These are phyloP conservation scores for Casaregolazyma suthepensis DNA, from an alignment of 1,139 yeast species.

Conservation along the genomic window DNA sequence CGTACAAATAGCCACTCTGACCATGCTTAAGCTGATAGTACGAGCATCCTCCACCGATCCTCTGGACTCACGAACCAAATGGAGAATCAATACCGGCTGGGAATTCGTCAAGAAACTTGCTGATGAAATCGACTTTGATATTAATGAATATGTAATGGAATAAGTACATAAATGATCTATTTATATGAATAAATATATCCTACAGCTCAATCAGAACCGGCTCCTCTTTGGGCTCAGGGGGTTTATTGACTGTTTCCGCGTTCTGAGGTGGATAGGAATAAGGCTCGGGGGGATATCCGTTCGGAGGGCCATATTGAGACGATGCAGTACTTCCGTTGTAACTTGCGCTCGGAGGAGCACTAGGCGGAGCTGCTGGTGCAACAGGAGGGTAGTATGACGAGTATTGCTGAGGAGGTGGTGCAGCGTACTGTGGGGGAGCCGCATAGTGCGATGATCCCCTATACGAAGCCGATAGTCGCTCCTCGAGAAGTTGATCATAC, in stretches of 20 bases:
- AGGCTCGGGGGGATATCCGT: not conserved
- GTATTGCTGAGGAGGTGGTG: constrained; percentile 1
- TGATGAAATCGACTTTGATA: constrained; percentile 47
- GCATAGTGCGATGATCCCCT: constrained; percentile 22
- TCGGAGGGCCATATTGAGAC: not conserved
- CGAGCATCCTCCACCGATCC: constrained; percentile 50
- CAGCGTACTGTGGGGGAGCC: not conserved
- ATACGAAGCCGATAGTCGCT: constrained; percentile 49
- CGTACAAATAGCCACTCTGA: constrained; percentile 55
- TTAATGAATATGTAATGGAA: constrained; percentile 45
- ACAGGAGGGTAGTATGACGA: constrained; percentile 2
- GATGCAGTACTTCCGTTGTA: constrained; percentile 1
- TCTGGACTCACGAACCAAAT: constrained; percentile 54
- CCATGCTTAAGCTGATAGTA: constrained; percentile 47
- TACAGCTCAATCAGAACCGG: constrained; percentile 29
- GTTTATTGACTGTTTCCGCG: not conserved
- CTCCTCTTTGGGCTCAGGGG: constrained; percentile 20
- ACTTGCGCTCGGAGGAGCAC: constrained; percentile 8
- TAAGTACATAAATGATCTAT: constrained; percentile 9
- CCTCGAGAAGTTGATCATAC: constrained; percentile 74
- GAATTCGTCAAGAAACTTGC: constrained; percentile 46
- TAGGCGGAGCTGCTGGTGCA: constrained; percentile 1
- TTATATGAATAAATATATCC: constrained; percentile 2
- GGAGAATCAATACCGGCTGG: constrained; percentile 61
- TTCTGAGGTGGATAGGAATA: not conserved